Evolutionary conservation across 2,329 filamentous ascomycete species (phyloP), one percentile per base, ranked within the genome.

Genomic region (Microthyrium microscopicum): DNA sequence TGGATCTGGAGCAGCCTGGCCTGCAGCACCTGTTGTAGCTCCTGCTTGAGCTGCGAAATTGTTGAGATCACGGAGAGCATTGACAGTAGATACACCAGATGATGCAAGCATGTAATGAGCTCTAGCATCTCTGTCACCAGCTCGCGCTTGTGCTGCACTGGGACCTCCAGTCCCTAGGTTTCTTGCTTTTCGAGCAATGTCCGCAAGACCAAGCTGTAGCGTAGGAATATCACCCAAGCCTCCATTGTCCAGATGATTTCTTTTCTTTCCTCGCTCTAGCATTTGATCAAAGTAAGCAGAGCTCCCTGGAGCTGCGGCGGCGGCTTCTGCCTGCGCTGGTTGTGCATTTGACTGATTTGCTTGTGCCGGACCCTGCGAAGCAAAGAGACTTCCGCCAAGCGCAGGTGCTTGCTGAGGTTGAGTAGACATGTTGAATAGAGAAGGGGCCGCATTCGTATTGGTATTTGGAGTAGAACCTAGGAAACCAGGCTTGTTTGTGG

Each of bases 31-130:
- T 8, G 28, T 20, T 13, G 32, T 78, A 73, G 41, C 68, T 42
- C 82, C 78, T 35, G 76, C 64, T 51, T 53, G 47, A 37, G 68
- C 63, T 48, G 72, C 79, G 54, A 95, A 74, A 38, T 76, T 70
- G 47, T 82, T 81, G 16, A 98, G 71, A 47, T 95, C 87, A 51
- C 80, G 80, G 33, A 92, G 71, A 11, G 87, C 82, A 41, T 77
- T 70, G 26, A 80, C 77, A 11, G 87, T 82, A 48, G 92, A 83
- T 37, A 98, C 80, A 21, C 89, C 89, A 9, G 89, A 95, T 5
- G 82, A 87, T 19, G 87, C 84, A 31, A 98, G 74, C 26, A 95
- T 66, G 54, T 93, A 94, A 53, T 94, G 87, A 33, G 54, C 64
- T 53, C 53, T 70, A 58, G 70, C 70, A 47, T 66, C 68, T 37